Base-by-base conservation (phyloP, 2,329 filamentous ascomycete genomes). In the Ophiosphaerella korrae region DNA sequence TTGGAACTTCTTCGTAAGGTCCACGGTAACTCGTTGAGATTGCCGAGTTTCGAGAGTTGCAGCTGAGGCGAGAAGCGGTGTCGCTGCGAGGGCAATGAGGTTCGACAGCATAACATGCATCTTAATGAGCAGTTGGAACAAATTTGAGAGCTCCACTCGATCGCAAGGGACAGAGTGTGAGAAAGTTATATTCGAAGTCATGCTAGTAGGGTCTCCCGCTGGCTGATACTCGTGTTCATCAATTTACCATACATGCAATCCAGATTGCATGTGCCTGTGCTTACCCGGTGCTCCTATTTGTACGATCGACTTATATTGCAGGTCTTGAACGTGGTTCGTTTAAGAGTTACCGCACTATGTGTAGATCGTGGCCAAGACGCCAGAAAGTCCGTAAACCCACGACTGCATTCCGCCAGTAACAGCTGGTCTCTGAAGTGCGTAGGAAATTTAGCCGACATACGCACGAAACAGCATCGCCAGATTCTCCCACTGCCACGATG, bases 1-100 rank as follows among this genome's bases (percentile, higher is more conserved):
- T 64, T 79, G 77, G 55, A 74, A 78, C 43, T 72, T 77, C 53
- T 72, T 74, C n/a, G 66, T 57, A 5, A 74, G 57, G 57, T 78
- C 70, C 16, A 79, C 68, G 0, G 71, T 77, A 50, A 79, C 70
- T 34, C 63, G 60, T 13, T 55, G 46, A 11, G 53, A 40, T 41
- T 68, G 64, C 12, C 64, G 63, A 12, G 37, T 12, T 29, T 57
- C 52, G 3, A 68, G 33, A 14, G 54, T 52, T 18, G 55, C 39
- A 5, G 62, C 59, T 11, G 39, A 42, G 14, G 50, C 41, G 3
- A 57, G 34, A 24, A 48, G 38, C 13, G 47, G 46, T 24, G 55
- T 29, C n/a, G 56, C 52, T 31, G 43, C 59, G 12, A 67, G 44
- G 31, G 50, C 45, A 1, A 42, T 50, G 33, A 68, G 44, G 11